phyloP scores from a whole-genome alignment of 345 rosid species.

The Mangifera indica region DNA sequence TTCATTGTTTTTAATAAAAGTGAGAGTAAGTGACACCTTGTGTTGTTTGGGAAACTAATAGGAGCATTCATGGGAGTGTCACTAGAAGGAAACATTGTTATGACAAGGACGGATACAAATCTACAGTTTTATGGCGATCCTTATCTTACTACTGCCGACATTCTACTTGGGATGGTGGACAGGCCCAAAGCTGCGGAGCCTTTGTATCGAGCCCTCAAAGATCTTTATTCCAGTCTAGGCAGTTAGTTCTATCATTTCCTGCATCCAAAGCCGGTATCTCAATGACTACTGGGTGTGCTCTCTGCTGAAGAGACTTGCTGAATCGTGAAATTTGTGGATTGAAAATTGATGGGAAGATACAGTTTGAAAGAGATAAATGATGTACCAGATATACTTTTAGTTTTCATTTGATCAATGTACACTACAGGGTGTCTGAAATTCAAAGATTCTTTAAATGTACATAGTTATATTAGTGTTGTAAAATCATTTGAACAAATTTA shows the following conservation, averaged over 20 bases:
- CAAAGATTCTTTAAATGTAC: no score
- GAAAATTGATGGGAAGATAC: no score
- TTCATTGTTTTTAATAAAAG: neutral
- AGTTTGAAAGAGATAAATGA: no score
- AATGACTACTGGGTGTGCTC: no score
- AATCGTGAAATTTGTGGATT: neutral
- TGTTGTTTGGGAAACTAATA: conserved; percentile 26
- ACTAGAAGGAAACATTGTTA: conserved; percentile 83
- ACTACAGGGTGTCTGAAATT: no score
- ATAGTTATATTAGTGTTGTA: no score
- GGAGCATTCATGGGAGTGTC: conserved; percentile 99
- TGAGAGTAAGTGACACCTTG: neutral
- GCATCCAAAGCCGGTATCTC: neutral
- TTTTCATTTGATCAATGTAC: no score
- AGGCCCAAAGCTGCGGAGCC: conserved; percentile 93
- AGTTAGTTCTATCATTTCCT: conserved; percentile 18
- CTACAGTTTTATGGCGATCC: conserved; percentile 91
- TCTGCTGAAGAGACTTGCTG: neutral
- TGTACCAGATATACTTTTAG: no score
- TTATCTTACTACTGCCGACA: conserved; percentile 72
- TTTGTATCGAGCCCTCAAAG: conserved; percentile 62
- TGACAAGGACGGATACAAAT: conserved; percentile 81
- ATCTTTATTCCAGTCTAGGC: conserved; percentile 52
- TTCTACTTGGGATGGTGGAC: conserved; percentile 76
- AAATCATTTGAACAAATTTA: no score